Evolutionary conservation across 2,329 filamentous ascomycete species (phyloP), one percentile per base, ranked within the genome.

Genomic region (Fusarium tuaranense): DNA sequence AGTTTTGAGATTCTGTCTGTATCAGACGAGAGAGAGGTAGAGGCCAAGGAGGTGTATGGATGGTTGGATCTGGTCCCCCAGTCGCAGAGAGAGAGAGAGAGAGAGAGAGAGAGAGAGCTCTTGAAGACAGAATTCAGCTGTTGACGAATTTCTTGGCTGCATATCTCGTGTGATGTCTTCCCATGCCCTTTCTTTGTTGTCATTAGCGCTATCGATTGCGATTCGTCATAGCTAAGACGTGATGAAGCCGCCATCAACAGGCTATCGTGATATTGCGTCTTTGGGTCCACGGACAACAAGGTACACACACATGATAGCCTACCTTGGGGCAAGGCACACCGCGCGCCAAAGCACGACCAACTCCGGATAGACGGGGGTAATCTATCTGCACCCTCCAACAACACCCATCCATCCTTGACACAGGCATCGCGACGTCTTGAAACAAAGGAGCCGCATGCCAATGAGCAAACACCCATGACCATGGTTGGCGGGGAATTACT

Each of bases 391-490:
- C 48, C 59, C 59, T 62, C 34, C n/a, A 48, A 25, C 61, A 64
- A 53, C 16, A 34, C 32, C 32, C 20, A 32, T 38, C 16, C 46
- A 27, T 53, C 30, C 51, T 55, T 55, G 48, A 55, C 48, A 6
- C 27, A 55, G 46, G 46, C 61, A 63, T 22, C 27, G 20, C 22
- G 13, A 38, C 22, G 55, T 38, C 22, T 59, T 27, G 57, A 59
- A 41, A 59, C 57, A 59, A 59, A 59, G 53, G 62, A 65, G 48
- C 62, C 62, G 48, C 48, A 57, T 22, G 27, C 46, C 62, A 48
- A 64, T 36, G 62, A 44, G 48, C 62, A n/a, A 36, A 30, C 36
- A 34, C 32, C 36, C 62, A 41, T 30, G 48, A 27, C 25, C 36
- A 65, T 34, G 62, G 62, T 65, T 58, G 62, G 62, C 22, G 41